phyloP scores from a whole-genome alignment of 495 filamentous ascomycete genomes.

The Cladorrhinum samala region DNA sequence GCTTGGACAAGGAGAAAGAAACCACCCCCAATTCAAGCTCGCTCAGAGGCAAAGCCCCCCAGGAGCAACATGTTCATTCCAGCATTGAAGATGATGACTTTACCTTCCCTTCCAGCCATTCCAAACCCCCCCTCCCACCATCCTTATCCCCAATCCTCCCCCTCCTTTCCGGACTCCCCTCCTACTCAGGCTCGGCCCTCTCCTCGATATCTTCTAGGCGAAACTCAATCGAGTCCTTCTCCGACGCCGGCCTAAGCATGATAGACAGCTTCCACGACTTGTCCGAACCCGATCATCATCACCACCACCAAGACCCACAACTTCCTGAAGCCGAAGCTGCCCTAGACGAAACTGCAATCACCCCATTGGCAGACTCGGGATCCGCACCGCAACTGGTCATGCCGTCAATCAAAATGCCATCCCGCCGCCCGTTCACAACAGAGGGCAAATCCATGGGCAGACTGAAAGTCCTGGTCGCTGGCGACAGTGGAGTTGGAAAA shows the following conservation, averaged over 20 bases:
- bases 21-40: neutral
- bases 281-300: constrained; percentile 27
- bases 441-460: constrained; percentile 77
- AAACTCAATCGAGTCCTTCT: constrained; percentile 48
- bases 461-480: constrained; percentile 83
- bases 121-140: neutral
- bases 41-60: neutral
- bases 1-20: neutral
- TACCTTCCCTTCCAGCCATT: neutral
- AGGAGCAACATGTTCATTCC: neutral
- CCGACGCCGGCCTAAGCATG: constrained; percentile 37
- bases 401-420: constrained; percentile 95
- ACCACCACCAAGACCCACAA: constrained; percentile 43
- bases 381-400: constrained; percentile 87
- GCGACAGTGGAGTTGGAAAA: constrained; percentile 78
- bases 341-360: no score
- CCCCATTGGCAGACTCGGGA: constrained; percentile 33
- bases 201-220: constrained; percentile 49
- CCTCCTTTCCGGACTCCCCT: neutral
- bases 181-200: constrained; percentile 36
- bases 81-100: neutral
- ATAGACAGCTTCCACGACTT: constrained; percentile 6
- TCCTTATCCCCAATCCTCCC: constrained; percentile 2
- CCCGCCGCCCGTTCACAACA: constrained; percentile 84
- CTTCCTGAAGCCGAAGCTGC: no score